A percentile compares a stretch with the other conserved stretches of the same genome.
phyloP scores from a whole-genome alignment of 768 basidiomycete genomes.

The Termitomyces sp. region DNA sequence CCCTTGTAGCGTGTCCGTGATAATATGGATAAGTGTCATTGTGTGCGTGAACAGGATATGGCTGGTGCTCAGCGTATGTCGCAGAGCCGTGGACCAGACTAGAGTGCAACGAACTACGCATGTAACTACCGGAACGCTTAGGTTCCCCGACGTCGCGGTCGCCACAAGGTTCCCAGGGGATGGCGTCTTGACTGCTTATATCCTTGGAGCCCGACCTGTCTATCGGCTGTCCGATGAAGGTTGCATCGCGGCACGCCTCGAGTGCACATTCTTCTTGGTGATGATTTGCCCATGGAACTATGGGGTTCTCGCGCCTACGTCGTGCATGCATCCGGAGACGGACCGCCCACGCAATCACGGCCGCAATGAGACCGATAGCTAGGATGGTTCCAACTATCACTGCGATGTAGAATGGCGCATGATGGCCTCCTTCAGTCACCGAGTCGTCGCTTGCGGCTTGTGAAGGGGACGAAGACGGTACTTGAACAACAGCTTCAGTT shows the following conservation, averaged over 20 bases:
- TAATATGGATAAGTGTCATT: constrained; percentile 21
- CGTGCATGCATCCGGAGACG: constrained; percentile 37
- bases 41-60: constrained; percentile 22
- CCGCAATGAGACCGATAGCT: constrained; percentile 41
- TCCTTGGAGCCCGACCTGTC: constrained; percentile 11
- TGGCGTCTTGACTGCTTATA: constrained; percentile 26
- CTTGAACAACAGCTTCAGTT: constrained; percentile 2
- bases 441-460: constrained; percentile 1
- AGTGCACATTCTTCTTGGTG: constrained; percentile 23
- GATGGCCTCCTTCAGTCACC: constrained; percentile 19
- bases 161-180: constrained; percentile 35
- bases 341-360: constrained; percentile 50
- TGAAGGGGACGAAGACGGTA: constrained; percentile 11
- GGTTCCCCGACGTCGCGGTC: constrained; percentile 45
- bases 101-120: constrained; percentile 21
- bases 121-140: constrained; percentile 30
- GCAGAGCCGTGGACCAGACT: constrained; percentile 18
- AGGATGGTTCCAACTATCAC: constrained; percentile 49
- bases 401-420: constrained; percentile 47
- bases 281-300: constrained; percentile 35
- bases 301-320: constrained; percentile 32
- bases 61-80: constrained; percentile 21
- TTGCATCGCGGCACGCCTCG: constrained; percentile 21
- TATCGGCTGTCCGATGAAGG: constrained; percentile 20
- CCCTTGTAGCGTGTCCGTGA: constrained; percentile 19